Conservation (phyloP, 2,329 filamentous ascomycete genomes). For the Metarhizium anisopliae region DNA sequence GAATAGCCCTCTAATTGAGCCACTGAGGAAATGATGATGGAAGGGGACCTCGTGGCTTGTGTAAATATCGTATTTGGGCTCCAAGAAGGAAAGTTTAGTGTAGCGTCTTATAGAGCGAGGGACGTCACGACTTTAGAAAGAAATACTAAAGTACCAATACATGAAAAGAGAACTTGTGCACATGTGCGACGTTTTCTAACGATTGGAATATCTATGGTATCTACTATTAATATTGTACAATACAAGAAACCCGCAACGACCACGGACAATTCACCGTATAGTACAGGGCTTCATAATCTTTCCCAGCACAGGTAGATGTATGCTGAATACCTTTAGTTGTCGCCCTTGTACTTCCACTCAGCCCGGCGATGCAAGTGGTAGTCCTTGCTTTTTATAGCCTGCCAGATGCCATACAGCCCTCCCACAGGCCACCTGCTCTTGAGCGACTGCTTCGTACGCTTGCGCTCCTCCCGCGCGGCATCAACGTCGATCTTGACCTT, state of each 20-base stretch:
- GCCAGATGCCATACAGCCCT: conserved; percentile 50
- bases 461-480: conserved; percentile 29
- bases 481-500: conserved; percentile 54
- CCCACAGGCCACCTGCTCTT: conserved; percentile 46
- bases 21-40: background rate
- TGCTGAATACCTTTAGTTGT: background rate
- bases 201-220: conserved; percentile 1
- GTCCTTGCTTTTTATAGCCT: conserved; percentile 48
- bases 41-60: conserved; percentile 4
- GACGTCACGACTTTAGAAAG: background rate
- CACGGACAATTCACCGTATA: background rate
- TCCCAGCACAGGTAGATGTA: background rate
- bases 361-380: conserved; percentile 44
- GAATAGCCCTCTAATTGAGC: conserved; percentile 7
- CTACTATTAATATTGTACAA: background rate
- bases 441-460: conserved; percentile 29
- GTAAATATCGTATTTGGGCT: conserved; percentile 4
- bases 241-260: background rate
- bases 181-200: background rate
- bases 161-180: background rate
- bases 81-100: background rate
- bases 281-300: background rate
- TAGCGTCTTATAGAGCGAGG: conserved; percentile 3
- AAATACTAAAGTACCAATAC: background rate
- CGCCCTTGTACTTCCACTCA: conserved; percentile 42